phyloP scores from a whole-genome alignment of 352 stramenopile species.

The Phytophthora multivora region DNA sequence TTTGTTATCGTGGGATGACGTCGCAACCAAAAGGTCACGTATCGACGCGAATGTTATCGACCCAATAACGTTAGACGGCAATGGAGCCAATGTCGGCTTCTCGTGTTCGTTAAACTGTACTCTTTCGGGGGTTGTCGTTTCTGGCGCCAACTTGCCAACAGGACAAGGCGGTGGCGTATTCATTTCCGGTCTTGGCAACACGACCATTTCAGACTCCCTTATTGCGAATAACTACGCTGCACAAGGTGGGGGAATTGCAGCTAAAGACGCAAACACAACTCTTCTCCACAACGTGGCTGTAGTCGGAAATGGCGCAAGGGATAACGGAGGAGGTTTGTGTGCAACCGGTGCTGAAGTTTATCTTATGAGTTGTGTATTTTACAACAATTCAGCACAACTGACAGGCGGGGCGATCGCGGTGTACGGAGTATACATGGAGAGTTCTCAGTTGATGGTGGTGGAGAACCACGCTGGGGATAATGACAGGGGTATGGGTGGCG shows the following conservation, averaged over 20 bases:
- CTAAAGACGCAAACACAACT: slow-evolving; percentile 19
- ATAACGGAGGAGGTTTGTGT: slow-evolving; percentile 34
- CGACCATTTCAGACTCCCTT: slow-evolving; percentile 20
- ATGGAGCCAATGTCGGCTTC: slow-evolving; percentile 39
- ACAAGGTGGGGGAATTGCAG: slow-evolving; percentile 38
- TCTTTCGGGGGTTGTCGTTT: slow-evolving; percentile 31
- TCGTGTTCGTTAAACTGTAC: slow-evolving; percentile 25
- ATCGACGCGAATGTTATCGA: slow-evolving; percentile 33
- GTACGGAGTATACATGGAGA: slow-evolving; percentile 5
- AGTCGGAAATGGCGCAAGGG: slow-evolving; percentile 29
- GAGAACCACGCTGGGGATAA: slow-evolving; percentile 35
- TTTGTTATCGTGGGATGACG: slow-evolving; percentile 8
- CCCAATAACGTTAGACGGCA: background rate
- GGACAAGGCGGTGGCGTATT: slow-evolving; percentile 42
- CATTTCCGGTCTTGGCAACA: slow-evolving; percentile 28
- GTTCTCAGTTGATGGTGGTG: slow-evolving; percentile 26
- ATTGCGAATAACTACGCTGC: slow-evolving; percentile 37
- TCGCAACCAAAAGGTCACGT: slow-evolving; percentile 13
- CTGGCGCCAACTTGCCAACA: slow-evolving; percentile 11
- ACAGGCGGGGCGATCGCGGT: slow-evolving; percentile 38
- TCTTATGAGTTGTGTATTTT: slow-evolving; percentile 34
- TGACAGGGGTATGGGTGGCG: slow-evolving; percentile 35
- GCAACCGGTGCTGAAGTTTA: slow-evolving; percentile 2
- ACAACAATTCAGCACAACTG: slow-evolving; percentile 45
- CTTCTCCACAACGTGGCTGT: slow-evolving; percentile 23